Conservation (phyloP, 1,284 basidiomycete genomes). For the Pyrrhoderma noxium region DNA sequence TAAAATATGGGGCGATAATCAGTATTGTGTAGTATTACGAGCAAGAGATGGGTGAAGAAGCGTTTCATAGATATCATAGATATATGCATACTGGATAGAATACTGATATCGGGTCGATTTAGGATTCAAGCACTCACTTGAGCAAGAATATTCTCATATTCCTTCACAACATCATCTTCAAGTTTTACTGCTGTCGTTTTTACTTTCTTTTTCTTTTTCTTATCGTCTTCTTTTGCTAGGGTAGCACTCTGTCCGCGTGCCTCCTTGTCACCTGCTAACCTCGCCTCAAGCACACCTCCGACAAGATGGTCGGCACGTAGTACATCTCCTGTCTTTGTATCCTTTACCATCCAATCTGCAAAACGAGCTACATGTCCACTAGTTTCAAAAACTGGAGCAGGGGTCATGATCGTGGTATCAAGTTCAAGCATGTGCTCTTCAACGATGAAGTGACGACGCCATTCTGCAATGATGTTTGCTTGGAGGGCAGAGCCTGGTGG, state of each 20-base stretch:
- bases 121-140: slow-evolving; percentile 50
- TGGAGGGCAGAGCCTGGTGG: slow-evolving; percentile 93
- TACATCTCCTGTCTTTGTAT: slow-evolving; percentile 90
- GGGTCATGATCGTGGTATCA: slow-evolving; percentile 97
- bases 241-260: slow-evolving; percentile 68
- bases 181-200: slow-evolving; percentile 77
- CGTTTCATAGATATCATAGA: background rate
- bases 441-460: slow-evolving; percentile 98
- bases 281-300: slow-evolving; percentile 85
- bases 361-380: slow-evolving; percentile 98
- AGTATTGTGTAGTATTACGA: background rate
- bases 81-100: background rate
- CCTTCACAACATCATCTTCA: slow-evolving; percentile 65
- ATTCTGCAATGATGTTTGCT: slow-evolving; percentile 94
- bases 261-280: slow-evolving; percentile 87
- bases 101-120: background rate
- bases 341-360: slow-evolving; percentile 99
- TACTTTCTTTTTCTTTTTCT: slow-evolving; percentile 76
- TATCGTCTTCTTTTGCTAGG: slow-evolving; percentile 51
- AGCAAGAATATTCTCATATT: slow-evolving; percentile 81
- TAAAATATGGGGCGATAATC: slow-evolving; percentile 30
- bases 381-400: slow-evolving; percentile 91
- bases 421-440: slow-evolving; percentile 99
- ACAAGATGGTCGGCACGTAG: slow-evolving; percentile 97
- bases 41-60: background rate